These are phyloP conservation scores for Skeletonema menzelii DNA, from an alignment of 108 stramenopile genomes.

Conservation along the genomic window DNA sequence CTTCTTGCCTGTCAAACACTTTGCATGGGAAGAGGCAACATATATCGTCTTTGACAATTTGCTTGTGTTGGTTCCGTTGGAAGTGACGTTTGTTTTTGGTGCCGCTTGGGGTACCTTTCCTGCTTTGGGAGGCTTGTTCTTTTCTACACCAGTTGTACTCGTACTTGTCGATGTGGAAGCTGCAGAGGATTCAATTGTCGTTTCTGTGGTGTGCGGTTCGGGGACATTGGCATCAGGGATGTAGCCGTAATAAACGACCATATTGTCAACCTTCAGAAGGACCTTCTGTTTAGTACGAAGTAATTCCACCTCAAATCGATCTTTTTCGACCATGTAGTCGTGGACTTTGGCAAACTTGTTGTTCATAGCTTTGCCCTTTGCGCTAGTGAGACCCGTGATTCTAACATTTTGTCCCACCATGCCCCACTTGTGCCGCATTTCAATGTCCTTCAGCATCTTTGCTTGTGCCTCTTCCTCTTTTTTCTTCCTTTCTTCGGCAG, in stretches of 20 bases:
- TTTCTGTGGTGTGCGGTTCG: neutral
- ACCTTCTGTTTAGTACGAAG: conserved; percentile 21
- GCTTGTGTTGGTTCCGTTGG: neutral
- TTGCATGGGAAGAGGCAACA: conserved; percentile 12
- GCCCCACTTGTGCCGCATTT: conserved; percentile 28
- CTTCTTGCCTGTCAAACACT: conserved; percentile 24
- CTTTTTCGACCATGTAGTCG: conserved; percentile 23
- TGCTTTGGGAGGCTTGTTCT: neutral
- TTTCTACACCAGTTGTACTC: neutral
- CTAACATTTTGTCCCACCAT: conserved; percentile 28
- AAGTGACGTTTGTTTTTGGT: neutral
- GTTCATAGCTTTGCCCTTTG: conserved; percentile 24
- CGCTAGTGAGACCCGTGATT: conserved; percentile 28
- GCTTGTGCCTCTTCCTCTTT: conserved; percentile 25
- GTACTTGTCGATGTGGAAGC: neutral
- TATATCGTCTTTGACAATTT: conserved; percentile 16
- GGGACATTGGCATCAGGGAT: neutral
- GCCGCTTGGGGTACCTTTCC: conserved; percentile 2
- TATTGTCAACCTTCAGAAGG: conserved; percentile 23
- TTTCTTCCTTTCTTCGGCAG: conserved; percentile 15
- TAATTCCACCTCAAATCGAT: conserved; percentile 32
- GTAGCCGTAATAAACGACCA: conserved; percentile 26
- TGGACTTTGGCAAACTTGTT: conserved; percentile 8
- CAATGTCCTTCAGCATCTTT: conserved; percentile 27
- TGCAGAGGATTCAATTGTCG: neutral